Evolutionary conservation across 768 basidiomycete genomes (phyloP).

Genomic region (Cystofilobasidium ferigula): DNA sequence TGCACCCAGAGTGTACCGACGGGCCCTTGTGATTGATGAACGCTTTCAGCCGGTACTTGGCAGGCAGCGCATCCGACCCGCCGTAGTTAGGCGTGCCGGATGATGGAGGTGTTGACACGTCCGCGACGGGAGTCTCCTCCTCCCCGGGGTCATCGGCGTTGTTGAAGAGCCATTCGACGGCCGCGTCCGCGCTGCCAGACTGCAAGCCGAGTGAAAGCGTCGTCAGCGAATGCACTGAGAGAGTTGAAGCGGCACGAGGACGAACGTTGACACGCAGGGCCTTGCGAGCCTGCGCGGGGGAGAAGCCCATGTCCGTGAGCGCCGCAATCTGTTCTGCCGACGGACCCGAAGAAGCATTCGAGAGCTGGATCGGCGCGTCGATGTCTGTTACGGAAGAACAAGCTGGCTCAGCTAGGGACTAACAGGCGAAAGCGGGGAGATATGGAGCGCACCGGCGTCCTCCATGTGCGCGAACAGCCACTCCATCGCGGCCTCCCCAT

Average conservation of each 20-base stretch:
- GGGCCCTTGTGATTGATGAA: constrained; percentile 97
- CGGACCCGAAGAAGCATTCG: constrained; percentile 32
- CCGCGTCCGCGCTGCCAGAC: constrained; percentile 62
- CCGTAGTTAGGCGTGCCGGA: constrained; percentile 29
- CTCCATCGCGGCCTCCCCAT: constrained; percentile 76
- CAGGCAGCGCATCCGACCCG: constrained; percentile 58
- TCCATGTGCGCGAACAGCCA: constrained; percentile 96
- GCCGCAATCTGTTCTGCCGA: constrained; percentile 58
- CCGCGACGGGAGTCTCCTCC: constrained; percentile 34
- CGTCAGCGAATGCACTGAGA: not conserved
- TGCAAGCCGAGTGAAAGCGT: constrained; percentile 41
- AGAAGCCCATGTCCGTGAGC: constrained; percentile 89
- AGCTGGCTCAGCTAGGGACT: constrained; percentile 1
- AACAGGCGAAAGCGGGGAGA: not conserved
- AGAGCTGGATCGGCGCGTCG: constrained; percentile 52
- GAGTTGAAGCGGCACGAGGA: constrained; percentile 22
- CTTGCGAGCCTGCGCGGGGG: constrained; percentile 65
- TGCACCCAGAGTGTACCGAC: constrained; percentile 66
- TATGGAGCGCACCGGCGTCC: constrained; percentile 56
- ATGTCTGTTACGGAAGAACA: too few relatives aligned
- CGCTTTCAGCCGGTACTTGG: constrained; percentile 67
- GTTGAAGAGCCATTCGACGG: constrained; percentile 91
- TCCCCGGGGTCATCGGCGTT: constrained; percentile 81
- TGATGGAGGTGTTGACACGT: constrained; percentile 30
- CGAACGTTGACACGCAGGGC: constrained; percentile 75